Evolutionary conservation across 2,329 filamentous ascomycete genomes (phyloP), one percentile per base, ranked within the genome.

Genomic region (Neofusicoccum laricinum): DNA sequence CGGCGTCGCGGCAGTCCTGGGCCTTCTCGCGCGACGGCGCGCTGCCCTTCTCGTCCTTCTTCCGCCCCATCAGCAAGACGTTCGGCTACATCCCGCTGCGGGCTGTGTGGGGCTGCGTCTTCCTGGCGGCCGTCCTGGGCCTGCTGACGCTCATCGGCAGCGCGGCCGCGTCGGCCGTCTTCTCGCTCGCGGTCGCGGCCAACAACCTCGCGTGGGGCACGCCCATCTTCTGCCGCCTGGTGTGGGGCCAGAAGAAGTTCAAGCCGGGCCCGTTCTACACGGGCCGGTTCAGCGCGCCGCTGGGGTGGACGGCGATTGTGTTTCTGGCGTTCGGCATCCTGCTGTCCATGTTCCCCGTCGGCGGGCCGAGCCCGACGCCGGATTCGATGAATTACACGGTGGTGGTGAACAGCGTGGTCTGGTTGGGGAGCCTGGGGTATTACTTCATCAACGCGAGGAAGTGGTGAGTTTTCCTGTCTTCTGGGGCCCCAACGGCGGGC

Each of bases 21-120:
- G 86, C 86, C 0, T 88, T 88, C 71, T 85, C 84, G 8, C 81
- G 86, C 25, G 86, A 88, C 68, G 85, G 85, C 1, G 86, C 85
- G 1, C 77, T 88, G 1, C 86, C 86, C 0, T 87, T 88, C 71
- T 86, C 84, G 1, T 72, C 66, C 4, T 86, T 84, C 73, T 85
- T 88, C 73, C 79, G 85, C 36, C 79, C 80, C 6, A 84, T 88
- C 70, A 84, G 81, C 67, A 80, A 80, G 65, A 77, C 77, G 1
- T 80, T 87, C 45, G 83, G 82, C 11, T 85, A 83, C 68, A 87
- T 87, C 61, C 86, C 86, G 0, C 76, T 87, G 10, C 81, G 85
- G 38, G 80, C 83, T 3, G 78, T 87, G 66, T 84, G 84, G 78
- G 85, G 82, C 12, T 82, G 83, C 61, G 82, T 82, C 2, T 70